Percentiles rank a stretch among this genome's conserved stretches.
Evolutionary conservation across 2,329 filamentous ascomycete genomes (phyloP).

Genomic region (Ustulina deusta): DNA sequence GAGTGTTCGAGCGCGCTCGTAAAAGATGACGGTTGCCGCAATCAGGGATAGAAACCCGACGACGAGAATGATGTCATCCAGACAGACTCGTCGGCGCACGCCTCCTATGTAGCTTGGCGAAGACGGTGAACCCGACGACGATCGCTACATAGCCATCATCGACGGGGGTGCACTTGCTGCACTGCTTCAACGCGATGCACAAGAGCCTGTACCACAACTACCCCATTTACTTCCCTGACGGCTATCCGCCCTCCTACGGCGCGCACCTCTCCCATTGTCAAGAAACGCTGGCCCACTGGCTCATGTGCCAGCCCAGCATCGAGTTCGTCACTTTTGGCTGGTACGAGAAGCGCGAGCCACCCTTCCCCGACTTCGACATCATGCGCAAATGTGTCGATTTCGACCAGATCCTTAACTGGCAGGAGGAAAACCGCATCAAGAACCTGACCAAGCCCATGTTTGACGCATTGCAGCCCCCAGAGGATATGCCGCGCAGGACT

Average conservation of each 20-base stretch:
- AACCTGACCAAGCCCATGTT: constrained; percentile 21
- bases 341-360: constrained; percentile 21
- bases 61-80: no score
- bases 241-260: constrained; percentile 8
- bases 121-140: no score
- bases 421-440: constrained; percentile 15
- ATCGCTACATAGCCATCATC: constrained; percentile 18
- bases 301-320: constrained; percentile 25
- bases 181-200: constrained; percentile 18
- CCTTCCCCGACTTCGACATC: constrained; percentile 24
- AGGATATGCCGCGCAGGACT: neutral
- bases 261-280: constrained; percentile 21
- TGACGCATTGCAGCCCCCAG: constrained; percentile 3
- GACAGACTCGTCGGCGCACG: no score
- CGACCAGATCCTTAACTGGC: constrained; percentile 22
- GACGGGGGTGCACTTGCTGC: constrained; percentile 22
- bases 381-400: constrained; percentile 24
- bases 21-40: no score
- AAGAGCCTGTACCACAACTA: constrained; percentile 23
- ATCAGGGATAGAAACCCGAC: no score
- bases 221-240: constrained; percentile 9
- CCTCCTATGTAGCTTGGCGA: no score
- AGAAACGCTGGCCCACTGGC: constrained; percentile 20
- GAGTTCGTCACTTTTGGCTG: constrained; percentile 25
- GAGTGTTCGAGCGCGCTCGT: no score